A percentile compares a stretch with the other conserved stretches of the same genome.
These are phyloP conservation scores for Dactylella cylindrospora DNA, from an alignment of 2,329 filamentous ascomycete genomes.

Conservation along the genomic window DNA sequence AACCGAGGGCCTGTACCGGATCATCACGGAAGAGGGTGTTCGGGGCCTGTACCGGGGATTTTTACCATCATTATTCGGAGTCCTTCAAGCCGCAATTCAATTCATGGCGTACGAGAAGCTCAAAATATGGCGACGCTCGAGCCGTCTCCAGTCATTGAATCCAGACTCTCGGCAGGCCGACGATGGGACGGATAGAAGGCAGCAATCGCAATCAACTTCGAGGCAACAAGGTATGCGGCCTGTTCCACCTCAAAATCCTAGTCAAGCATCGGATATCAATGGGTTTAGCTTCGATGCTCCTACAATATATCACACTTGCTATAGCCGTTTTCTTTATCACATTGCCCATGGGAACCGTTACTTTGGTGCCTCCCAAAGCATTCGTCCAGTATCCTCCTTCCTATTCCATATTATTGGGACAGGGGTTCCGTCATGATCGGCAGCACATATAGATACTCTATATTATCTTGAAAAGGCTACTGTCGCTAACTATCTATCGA, in stretches of 20 bases:
- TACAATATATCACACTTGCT: conserved; percentile 15
- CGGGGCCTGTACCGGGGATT: conserved; percentile 86
- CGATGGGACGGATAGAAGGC: conserved; percentile 2
- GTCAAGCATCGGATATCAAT: neutral
- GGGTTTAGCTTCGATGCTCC: conserved; percentile 12
- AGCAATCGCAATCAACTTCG: conserved; percentile 18
- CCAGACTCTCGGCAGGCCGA: neutral
- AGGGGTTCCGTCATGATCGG: conserved; percentile 37
- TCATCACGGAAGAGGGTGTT: conserved; percentile 71
- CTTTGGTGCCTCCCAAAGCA: conserved; percentile 34
- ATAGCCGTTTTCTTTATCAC: neutral
- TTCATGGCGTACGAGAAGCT: conserved; percentile 89
- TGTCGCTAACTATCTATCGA: conserved; percentile 30
- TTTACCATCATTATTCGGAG: conserved; percentile 77
- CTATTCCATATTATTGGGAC: conserved; percentile 38
- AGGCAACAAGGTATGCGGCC: conserved; percentile 25
- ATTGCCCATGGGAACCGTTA: conserved; percentile 8
- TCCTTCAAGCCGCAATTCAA: conserved; percentile 89
- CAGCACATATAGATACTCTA: conserved; percentile 12
- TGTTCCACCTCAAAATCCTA: neutral
- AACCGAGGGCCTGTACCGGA: conserved; percentile 66
- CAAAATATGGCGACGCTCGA: conserved; percentile 54
- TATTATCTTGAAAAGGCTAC: conserved; percentile 20
- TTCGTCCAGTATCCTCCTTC: conserved; percentile 37
- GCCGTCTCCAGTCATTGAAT: conserved; percentile 19